Evolutionary conservation across 2,329 filamentous ascomycete species (phyloP).

Genomic region (Verticillium dahliae): DNA sequence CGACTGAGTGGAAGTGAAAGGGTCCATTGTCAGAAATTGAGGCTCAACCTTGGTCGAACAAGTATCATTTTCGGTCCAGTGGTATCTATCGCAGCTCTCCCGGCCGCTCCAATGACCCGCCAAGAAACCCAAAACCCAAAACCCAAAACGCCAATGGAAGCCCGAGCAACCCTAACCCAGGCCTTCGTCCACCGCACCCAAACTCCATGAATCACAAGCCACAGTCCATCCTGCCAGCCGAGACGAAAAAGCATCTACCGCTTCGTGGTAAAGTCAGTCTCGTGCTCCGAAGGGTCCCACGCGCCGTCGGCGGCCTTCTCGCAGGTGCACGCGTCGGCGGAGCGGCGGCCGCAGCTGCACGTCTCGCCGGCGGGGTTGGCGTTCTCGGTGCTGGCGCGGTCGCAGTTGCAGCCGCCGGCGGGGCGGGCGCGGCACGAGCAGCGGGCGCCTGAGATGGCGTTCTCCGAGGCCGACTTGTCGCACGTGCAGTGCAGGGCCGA

Average conservation of each 20-base stretch:
- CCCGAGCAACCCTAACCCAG: neutral
- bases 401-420: slow-evolving; percentile 76
- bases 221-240: neutral
- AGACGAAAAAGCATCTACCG: slow-evolving; percentile 23
- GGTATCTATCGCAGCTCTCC: neutral
- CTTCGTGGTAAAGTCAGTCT: slow-evolving; percentile 84
- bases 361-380: slow-evolving; percentile 48
- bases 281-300: slow-evolving; percentile 53
- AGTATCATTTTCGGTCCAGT: neutral
- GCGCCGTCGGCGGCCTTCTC: slow-evolving; percentile 62
- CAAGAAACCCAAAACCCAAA: neutral
- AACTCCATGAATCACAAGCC: neutral
- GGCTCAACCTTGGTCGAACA: no score
- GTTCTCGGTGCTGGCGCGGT: slow-evolving; percentile 66
- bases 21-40: no score
- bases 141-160: neutral
- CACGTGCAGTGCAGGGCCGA: slow-evolving; percentile 82
- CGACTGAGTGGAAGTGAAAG: no score
- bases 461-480: slow-evolving; percentile 69
- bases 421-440: slow-evolving; percentile 82
- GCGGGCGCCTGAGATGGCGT: slow-evolving; percentile 62
- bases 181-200: neutral
- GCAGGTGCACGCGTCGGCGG: slow-evolving; percentile 71
- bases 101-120: neutral
- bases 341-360: slow-evolving; percentile 73